phyloP scores from a whole-genome alignment of 768 basidiomycete species.

The Mycena albidolilacea region DNA sequence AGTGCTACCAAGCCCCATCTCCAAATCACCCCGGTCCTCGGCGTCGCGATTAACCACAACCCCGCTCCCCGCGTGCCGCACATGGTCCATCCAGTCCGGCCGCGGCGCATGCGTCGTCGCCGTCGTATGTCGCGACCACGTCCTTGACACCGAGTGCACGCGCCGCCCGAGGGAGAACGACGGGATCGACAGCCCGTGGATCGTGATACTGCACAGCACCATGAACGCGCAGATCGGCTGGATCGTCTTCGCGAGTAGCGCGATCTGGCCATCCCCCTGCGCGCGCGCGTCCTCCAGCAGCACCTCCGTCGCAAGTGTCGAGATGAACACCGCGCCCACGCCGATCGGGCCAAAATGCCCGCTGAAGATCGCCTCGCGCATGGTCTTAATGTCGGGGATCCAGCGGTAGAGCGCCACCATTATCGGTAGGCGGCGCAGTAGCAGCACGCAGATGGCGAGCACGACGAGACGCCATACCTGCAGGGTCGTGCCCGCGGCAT shows the following conservation, averaged over 20 bases:
- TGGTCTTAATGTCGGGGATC: conserved; percentile 97
- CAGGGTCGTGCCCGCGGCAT: conserved; percentile 72
- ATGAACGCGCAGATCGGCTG: conserved; percentile 96
- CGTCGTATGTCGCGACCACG: conserved; percentile 86
- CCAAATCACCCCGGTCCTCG: conserved; percentile 51
- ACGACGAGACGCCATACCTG: conserved; percentile 89
- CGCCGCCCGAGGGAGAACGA: conserved; percentile 93
- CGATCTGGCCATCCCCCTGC: conserved; percentile 70
- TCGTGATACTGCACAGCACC: conserved; percentile 91
- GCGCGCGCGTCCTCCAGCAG: conserved; percentile 57
- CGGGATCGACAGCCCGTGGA: conserved; percentile 94
- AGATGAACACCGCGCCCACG: conserved; percentile 90
- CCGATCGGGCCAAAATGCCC: conserved; percentile 97
- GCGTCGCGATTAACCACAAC: conserved; percentile 86
- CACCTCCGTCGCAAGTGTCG: conserved; percentile 79
- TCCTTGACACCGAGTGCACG: conserved; percentile 92
- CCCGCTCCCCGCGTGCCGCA: conserved; percentile 73
- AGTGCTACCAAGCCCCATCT: conserved; percentile 42
- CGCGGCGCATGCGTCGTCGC: conserved; percentile 38
- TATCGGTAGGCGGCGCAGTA: conserved; percentile 86
- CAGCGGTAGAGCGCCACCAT: conserved; percentile 90
- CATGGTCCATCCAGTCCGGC: conserved; percentile 90
- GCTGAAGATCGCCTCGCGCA: conserved; percentile 93
- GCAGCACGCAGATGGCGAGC: conserved; percentile 84
- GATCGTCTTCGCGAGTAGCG: conserved; percentile 80